phyloP scores from a whole-genome alignment of 2,329 filamentous ascomycete species.

The Tolypocladium endophyticum region DNA sequence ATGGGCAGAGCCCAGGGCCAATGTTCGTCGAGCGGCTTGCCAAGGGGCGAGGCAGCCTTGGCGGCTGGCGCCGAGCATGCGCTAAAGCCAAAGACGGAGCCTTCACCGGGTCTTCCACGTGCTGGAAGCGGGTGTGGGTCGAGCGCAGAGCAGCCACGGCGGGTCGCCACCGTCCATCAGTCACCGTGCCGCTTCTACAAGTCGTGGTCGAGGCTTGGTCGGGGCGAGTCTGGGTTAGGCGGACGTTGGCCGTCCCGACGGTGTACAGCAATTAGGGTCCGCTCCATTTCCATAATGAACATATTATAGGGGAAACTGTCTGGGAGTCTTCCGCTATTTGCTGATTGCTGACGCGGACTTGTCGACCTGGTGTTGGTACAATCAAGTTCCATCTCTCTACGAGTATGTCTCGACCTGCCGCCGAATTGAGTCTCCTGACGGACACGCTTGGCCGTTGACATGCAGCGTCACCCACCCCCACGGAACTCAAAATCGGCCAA shows the following conservation, averaged over 20 bases:
- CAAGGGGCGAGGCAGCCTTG: background rate
- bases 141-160: background rate
- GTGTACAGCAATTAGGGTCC: background rate
- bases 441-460: too few species aligned
- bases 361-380: background rate
- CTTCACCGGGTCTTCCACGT: background rate
- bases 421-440: too few species aligned
- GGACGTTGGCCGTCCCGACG: background rate
- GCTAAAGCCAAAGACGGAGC: background rate
- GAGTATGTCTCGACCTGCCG: too few species aligned
- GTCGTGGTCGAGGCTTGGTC: background rate
- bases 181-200: background rate
- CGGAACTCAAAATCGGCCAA: background rate
- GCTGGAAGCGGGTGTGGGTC: background rate
- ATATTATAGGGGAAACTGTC: background rate
- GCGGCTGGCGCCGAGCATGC: background rate
- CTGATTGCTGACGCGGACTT: background rate
- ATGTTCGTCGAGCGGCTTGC: background rate
- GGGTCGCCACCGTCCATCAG: background rate
- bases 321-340: background rate
- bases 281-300: background rate
- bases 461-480: background rate
- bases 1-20: background rate
- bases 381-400: too few species aligned
- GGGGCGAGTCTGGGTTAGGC: background rate